Percentiles rank a stretch among this genome's conserved stretches.
phyloP scores from a whole-genome alignment of 345 rosid genomes.

The Excoecaria agallocha region DNA sequence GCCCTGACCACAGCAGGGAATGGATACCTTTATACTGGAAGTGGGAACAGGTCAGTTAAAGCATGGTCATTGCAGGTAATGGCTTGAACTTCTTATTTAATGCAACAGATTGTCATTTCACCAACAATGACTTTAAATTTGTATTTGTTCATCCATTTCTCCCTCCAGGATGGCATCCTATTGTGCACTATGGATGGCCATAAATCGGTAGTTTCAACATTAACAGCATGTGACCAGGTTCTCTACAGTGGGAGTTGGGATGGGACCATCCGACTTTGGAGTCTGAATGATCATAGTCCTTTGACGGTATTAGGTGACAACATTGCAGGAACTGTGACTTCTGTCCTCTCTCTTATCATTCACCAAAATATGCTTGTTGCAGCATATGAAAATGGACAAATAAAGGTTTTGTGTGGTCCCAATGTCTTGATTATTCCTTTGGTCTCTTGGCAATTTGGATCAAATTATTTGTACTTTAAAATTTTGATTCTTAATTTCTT shows the following conservation, averaged over 20 bases:
- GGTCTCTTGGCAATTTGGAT: neutral
- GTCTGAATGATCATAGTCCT: conserved; percentile 72
- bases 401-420: conserved; percentile 49
- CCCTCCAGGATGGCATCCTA: conserved; percentile 59
- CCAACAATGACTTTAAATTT: conserved; percentile 7
- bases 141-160: neutral
- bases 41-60: conserved; percentile 88
- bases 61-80: conserved; percentile 80
- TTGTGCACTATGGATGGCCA: conserved; percentile 82
- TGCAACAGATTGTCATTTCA: neutral
- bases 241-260: conserved; percentile 96
- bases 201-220: conserved; percentile 76
- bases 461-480: neutral
- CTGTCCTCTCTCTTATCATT: conserved; percentile 61
- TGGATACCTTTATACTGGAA: conserved; percentile 69
- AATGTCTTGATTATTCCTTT: neutral
- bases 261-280: conserved; percentile 83
- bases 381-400: conserved; percentile 69
- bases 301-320: conserved; percentile 71
- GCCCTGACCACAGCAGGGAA: conserved; percentile 60
- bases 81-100: conserved; percentile 10
- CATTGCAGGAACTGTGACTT: conserved; percentile 41
- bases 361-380: conserved; percentile 51
- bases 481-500: neutral
- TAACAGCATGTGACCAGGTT: conserved; percentile 56